Evolutionary conservation across 2,329 filamentous ascomycete genomes (phyloP), one percentile per base, ranked within the genome.

Genomic region (Colletotrichum sp.): DNA sequence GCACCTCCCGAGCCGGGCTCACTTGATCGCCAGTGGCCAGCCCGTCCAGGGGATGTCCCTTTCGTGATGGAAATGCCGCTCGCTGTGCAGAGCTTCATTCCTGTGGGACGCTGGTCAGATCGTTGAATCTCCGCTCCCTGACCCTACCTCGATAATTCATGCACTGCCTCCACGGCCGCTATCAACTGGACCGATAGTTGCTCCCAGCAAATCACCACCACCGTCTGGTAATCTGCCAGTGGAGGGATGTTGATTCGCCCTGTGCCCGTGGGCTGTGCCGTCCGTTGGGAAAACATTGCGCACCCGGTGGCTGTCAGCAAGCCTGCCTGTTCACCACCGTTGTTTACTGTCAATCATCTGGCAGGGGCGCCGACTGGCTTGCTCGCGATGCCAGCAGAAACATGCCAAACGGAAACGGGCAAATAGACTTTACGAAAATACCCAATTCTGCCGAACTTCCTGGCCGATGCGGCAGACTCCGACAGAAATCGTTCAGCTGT

Each of bases 101-200:
- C 36, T 30, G 62, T 62, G 63, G 43, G 21, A 55, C 24, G n/a
- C 21, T 38, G n/a, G 32, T 26, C 30, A 58, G 21, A 28, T 58
- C 52, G 34, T 36, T 71, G 61, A 32, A 75, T 68, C 59, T 73
- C 69, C 69, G 63, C 34, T 64, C 73, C 73, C 69, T 73, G 63
- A 36, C 73, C 67, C 34, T 73, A 64, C 73, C 69, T 30, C 52
- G 56, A 73, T 63, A 68, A 36, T 63, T 68, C 32, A 69, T 73
- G 73, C 73, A 75, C 73, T 75, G 73, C 73, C 63, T 63, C 73
- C 62, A 73, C 58, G n/a, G 26, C 62, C 32, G 73, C 26, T 64
- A 68, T 52, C 32, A 69, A 58, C n/a, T 34, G 43, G 43, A n/a
- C 43, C 43, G 43, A 48, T 48, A 21, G 43, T 62, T 34, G 24